These are phyloP conservation scores for Trichoderma sp. DNA, from an alignment of 2,329 filamentous ascomycete species.

Conservation along the genomic window DNA sequence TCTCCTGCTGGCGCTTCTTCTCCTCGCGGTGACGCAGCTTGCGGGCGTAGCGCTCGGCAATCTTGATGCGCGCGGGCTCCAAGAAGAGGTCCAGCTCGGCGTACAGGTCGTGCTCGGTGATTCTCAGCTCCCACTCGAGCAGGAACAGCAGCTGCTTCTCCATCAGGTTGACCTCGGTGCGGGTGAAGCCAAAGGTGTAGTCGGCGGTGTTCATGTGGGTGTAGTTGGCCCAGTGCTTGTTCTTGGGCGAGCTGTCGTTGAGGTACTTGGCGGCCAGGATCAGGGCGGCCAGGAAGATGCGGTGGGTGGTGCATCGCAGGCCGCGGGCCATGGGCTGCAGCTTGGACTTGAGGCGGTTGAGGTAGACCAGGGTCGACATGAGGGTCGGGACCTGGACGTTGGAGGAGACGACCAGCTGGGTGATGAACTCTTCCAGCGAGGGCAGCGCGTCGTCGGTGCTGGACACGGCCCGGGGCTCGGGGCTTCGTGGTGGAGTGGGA, in stretches of 20 bases:
- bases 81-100: conserved; percentile 86
- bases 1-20: conserved; percentile 47
- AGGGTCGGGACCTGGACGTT: conserved; percentile 97
- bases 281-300: conserved; percentile 90
- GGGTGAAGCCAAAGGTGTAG: conserved; percentile 82
- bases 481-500: conserved; percentile 57
- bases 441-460: conserved; percentile 65
- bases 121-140: conserved; percentile 90
- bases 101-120: conserved; percentile 84
- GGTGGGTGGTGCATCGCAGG: conserved; percentile 93
- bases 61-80: conserved; percentile 72
- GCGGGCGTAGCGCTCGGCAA: conserved; percentile 55
- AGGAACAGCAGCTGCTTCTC: conserved; percentile 97
- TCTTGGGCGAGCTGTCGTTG: conserved; percentile 98
- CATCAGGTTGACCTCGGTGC: conserved; percentile 98
- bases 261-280: conserved; percentile 94
- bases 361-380: conserved; percentile 96
- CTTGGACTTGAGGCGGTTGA: conserved; percentile 78
- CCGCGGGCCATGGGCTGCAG: conserved; percentile 95
- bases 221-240: conserved; percentile 99
- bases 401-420: conserved; percentile 84
- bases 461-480: conserved; percentile 52
- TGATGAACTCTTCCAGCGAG: conserved; percentile 87
- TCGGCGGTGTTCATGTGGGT: conserved; percentile 70
- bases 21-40: conserved; percentile 55